Base-by-base conservation (phyloP, 495 filamentous ascomycete species). In the Neurospora pannonica region DNA sequence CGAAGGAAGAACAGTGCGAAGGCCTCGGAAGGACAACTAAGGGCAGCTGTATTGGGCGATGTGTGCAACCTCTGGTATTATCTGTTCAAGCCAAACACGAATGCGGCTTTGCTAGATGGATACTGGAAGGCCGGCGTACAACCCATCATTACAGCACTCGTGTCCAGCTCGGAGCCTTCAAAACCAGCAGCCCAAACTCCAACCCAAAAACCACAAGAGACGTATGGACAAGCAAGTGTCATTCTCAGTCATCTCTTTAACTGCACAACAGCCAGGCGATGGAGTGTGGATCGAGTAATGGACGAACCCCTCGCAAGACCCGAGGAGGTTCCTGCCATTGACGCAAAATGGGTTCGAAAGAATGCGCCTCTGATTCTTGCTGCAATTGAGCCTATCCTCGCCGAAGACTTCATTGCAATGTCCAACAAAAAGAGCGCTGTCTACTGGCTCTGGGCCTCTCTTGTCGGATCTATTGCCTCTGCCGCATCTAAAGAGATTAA, bases 401-500 rank as follows among this genome's bases (percentile, higher is more conserved):
- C 85, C 39, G 82, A 83, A 38, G 86, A 88, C 0, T 87, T 89
- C 24, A 88, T 88, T 82, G 83, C 85, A 17, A 75, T 87, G 3
- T 79, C 81, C 21, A 75, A 81, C 7, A 80, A 85, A 4, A 83
- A 88, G 19, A 84, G 84, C 7, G 77, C 84, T 7, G 85, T 89
- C 36, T 85, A 84, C 42, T 79, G 81, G 13, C 85, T 95, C 48
- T 98, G 96, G 95, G 80, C 82, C 13, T 86, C 83, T 69, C 88
- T 97, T 37, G 87, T 91, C 19, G 87, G 83, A 15, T 89, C 93
- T 8, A 81, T 98, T 38, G 90, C 91, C 5, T 87, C 90, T 71
- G 95, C 96, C 0, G 92, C 92, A 7, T 90, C 87, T 60, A 96
- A 97, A 82, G 96, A 99, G 79, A 90, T 99, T 72, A 97, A 94